phyloP scores from a whole-genome alignment of 139 green algal species.

The Micractinium sp. region DNA sequence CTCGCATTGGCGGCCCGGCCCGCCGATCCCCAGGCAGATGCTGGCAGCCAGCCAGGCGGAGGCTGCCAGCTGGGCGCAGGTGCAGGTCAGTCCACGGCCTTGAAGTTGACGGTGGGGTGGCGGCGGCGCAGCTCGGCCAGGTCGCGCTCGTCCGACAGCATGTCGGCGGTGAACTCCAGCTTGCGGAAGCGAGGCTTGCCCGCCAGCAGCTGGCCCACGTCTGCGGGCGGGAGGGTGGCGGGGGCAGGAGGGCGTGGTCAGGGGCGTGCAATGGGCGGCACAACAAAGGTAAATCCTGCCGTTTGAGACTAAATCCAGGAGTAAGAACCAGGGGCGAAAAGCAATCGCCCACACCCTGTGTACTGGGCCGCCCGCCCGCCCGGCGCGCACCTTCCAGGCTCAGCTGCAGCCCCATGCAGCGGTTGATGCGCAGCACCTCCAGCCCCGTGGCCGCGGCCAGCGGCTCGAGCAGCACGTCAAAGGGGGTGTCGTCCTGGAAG shows the following conservation, averaged over 20 bases:
- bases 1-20: no score
- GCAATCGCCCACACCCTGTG: no score
- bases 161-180: slow-evolving; percentile 28
- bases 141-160: slow-evolving; percentile 3
- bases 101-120: slow-evolving; percentile 12
- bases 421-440: slow-evolving; percentile 35
- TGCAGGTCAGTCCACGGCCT: slow-evolving; percentile 11
- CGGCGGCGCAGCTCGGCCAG: slow-evolving; percentile 12
- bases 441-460: not conserved
- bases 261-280: not conserved
- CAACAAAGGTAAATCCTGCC: no score
- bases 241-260: not conserved
- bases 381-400: slow-evolving; percentile 3
- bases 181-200: slow-evolving; percentile 31
- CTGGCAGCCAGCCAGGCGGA: no score
- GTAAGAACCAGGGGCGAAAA: no score
- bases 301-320: no score
- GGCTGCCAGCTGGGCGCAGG: not conserved
- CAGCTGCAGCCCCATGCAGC: slow-evolving; percentile 33
- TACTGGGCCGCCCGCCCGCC: not conserved
- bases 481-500: slow-evolving; percentile 26
- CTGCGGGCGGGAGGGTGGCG: not conserved
- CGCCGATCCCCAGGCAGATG: no score
- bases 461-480: slow-evolving; percentile 11
- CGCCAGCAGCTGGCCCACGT: slow-evolving; percentile 2